These are phyloP conservation scores for Cladochytrium replicatum DNA, from an alignment of 192 early-diverging fungal species.

Conservation along the genomic window DNA sequence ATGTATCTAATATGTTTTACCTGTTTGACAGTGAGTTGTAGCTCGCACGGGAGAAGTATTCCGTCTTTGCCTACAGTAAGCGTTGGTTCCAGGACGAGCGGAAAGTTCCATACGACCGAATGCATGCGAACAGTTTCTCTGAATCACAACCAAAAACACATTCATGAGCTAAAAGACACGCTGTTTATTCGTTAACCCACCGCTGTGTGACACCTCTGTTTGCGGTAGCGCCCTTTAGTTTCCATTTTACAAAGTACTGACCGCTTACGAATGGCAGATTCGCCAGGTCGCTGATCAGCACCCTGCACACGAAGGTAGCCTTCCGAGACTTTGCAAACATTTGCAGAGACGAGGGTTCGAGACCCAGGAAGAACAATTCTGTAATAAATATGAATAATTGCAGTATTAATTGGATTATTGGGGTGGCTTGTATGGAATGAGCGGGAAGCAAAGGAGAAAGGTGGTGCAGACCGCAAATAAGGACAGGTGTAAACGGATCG, in stretches of 20 bases:
- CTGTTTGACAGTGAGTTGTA: constrained; percentile 61
- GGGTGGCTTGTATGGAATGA: too few relatives aligned
- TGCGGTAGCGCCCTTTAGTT: constrained; percentile 26
- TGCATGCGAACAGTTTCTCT: constrained; percentile 27
- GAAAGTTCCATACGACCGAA: constrained; percentile 53
- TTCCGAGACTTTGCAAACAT: constrained; percentile 61
- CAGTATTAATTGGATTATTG: too few relatives aligned
- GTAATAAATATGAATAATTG: too few relatives aligned
- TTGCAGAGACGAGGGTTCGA: too few relatives aligned
- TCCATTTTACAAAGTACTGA: constrained; percentile 74
- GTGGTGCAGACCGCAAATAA: too few relatives aligned
- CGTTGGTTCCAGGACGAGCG: constrained; percentile 38
- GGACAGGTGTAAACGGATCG: too few relatives aligned
- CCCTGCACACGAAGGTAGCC: constrained; percentile 50
- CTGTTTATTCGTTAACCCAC: constrained; percentile 9
- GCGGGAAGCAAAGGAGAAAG: too few relatives aligned
- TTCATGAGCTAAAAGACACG: too few relatives aligned
- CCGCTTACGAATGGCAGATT: constrained; percentile 75
- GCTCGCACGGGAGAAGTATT: constrained; percentile 62
- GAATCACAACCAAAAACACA: too few relatives aligned
- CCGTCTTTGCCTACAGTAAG: constrained; percentile 65
- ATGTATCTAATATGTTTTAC: constrained; percentile 17
- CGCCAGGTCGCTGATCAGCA: constrained; percentile 63
- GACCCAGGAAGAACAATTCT: too few relatives aligned
- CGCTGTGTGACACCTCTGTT: constrained; percentile 7